Evolutionary conservation across 192 early-diverging fungal species (phyloP), one percentile per base, ranked within the genome.

Genomic region (Coemansia sp.): DNA sequence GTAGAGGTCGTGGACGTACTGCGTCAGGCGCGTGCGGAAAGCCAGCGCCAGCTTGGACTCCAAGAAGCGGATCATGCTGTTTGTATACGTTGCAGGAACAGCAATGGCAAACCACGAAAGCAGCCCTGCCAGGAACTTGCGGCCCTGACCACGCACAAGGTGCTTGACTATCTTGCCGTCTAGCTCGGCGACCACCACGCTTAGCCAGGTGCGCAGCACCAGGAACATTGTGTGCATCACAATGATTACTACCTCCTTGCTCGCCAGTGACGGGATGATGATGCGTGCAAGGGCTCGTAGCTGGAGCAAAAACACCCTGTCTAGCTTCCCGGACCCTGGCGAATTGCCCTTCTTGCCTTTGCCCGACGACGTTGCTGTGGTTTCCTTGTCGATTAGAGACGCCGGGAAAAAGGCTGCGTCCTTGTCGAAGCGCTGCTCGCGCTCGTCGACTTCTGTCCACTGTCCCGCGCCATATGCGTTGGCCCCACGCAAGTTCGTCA

Each of bases 161-260:
- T 98, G 89, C 83, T 91, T 90, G 72, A 98, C 96, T 61, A 98
- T 92, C 69, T 90, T 87, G 58, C 96, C 96, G 65, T 98, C 96
- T 56, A 98, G 75, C 57, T 89, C 83, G 23, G 96, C 96, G 19
- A 94, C 96, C 2, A 98, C 86, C 20, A 98, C 92, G 74, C 89
- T 89, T 45, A 98, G 83, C 67, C 91, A 98, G 0, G 96, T 96
- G 65, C 96, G 80, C 55, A 95, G 84, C 4, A 98, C 87, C 56
- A 98, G 75, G 76, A 96, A 96, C 43, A 86, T 63, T 9, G 92
- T 88, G 67, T 98, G 94, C 61, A 95, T 74, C 0, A 87, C 74
- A 50, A 98, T 74, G 58, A 98, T 87, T 20, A 84, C 62, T 38
- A 88, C 86, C 62, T 95, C 95, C 85, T 93, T 93, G 73, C 87